A percentile compares a stretch with the other conserved stretches of the same genome.
Evolutionary conservation across 2,329 filamentous ascomycete species (phyloP).

Genomic region (Ceratocystis cubensis): DNA sequence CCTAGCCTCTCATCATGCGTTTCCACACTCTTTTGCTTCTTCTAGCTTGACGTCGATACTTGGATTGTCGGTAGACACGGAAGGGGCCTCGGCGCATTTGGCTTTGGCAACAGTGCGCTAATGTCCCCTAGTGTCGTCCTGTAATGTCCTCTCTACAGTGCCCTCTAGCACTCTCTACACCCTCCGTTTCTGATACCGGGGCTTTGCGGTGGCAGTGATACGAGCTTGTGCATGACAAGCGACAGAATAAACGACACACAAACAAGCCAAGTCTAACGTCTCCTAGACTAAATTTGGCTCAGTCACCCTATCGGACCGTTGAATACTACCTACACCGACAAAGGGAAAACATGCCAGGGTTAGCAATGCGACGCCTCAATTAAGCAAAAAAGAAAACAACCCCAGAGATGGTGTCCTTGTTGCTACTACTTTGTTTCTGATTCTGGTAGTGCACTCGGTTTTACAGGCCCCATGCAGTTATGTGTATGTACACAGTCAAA

Average conservation of each 20-base stretch:
- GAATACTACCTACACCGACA: conserved; percentile 5
- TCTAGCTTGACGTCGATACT: not conserved
- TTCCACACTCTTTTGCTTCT: not conserved
- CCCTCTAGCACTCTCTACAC: not conserved
- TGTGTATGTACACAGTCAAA: conserved; percentile 3
- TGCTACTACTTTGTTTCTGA: not conserved
- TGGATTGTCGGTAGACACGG: not conserved
- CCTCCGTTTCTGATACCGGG: not conserved
- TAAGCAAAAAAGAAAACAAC: not conserved
- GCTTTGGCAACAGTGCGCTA: not conserved
- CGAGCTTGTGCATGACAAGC: conserved; percentile 3
- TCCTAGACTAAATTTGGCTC: conserved; percentile 4
- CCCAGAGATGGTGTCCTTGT: not conserved
- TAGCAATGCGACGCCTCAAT: not conserved
- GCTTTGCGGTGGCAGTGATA: conserved; percentile 9
- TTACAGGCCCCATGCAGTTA: not conserved
- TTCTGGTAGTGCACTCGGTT: not conserved
- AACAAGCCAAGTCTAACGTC: not conserved
- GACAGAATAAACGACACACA: conserved; percentile 7
- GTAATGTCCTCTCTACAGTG: not conserved
- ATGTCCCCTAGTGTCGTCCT: not conserved
- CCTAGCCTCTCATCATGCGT: not conserved
- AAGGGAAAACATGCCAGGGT: not conserved
- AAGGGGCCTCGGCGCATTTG: not conserved
- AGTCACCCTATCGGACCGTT: not conserved